Percentiles rank a stretch among this genome's conserved stretches.
phyloP scores from a whole-genome alignment of 2,329 filamentous ascomycete species.

The Cordyceps militaris region DNA sequence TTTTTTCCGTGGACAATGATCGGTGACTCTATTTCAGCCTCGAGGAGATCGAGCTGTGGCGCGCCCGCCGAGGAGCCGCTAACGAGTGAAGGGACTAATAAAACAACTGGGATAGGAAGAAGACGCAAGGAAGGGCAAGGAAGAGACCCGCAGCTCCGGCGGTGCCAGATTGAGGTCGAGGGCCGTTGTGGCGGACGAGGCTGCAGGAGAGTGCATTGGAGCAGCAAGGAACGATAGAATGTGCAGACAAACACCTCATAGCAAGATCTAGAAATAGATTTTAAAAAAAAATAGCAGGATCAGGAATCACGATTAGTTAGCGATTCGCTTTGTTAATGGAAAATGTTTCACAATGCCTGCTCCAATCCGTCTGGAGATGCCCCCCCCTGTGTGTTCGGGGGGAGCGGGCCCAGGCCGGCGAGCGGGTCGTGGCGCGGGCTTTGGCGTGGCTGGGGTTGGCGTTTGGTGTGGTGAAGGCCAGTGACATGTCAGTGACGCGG shows the following conservation, averaged over 20 bases:
- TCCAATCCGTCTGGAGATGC: background rate
- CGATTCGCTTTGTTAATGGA: background rate
- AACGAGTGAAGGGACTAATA: background rate
- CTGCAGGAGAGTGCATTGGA: background rate
- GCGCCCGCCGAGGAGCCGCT: background rate
- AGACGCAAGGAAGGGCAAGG: background rate
- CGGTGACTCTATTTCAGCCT: background rate
- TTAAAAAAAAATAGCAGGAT: too few species aligned
- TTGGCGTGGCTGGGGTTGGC: background rate
- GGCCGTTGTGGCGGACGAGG: background rate
- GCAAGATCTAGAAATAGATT: too few species aligned
- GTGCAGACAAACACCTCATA: too few species aligned
- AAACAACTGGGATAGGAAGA: background rate
- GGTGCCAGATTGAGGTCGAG: background rate
- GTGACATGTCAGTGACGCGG: too few species aligned
- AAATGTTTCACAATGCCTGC: background rate
- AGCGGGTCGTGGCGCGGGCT: conserved; percentile 3
- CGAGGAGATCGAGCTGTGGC: background rate
- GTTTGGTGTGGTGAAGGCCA: background rate
- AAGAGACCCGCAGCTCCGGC: background rate
- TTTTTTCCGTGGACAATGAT: background rate
- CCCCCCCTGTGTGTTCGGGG: background rate
- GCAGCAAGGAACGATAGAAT: background rate
- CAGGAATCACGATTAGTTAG: too few species aligned
- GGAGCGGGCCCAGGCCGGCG: background rate